Evolutionary conservation across 257 asterid species (phyloP).

Genomic region (Apocynum venetum): DNA sequence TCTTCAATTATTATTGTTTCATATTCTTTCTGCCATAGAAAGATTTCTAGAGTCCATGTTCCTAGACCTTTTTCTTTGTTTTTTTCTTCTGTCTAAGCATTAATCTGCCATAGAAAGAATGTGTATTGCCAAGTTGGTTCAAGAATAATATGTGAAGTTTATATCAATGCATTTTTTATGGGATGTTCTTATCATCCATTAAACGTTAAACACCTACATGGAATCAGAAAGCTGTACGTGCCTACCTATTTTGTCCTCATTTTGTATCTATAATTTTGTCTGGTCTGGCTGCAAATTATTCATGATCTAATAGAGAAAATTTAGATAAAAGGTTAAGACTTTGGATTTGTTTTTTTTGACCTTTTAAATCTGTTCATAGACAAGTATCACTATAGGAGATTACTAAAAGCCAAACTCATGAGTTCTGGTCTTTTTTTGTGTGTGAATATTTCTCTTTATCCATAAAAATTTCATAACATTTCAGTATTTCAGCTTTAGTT

Average conservation of each 20-base stretch:
- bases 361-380: neutral
- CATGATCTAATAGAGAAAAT: neutral
- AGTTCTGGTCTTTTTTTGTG: neutral
- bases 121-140: neutral
- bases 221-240: neutral
- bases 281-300: neutral
- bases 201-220: neutral
- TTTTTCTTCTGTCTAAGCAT: neutral
- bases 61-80: too few relatives aligned
- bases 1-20: neutral
- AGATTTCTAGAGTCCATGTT: too few relatives aligned
- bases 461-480: too few relatives aligned
- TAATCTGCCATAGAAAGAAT: too few relatives aligned
- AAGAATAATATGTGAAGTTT: neutral
- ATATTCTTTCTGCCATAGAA: neutral
- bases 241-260: neutral
- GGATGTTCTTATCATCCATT: neutral
- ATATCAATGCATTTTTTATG: neutral
- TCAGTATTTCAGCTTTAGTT: neutral
- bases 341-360: neutral
- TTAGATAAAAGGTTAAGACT: neutral
- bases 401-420: neutral
- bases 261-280: neutral
- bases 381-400: neutral
- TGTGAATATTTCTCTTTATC: neutral